Conservation (phyloP, 306 rosid species). For the Pueraria montana region DNA sequence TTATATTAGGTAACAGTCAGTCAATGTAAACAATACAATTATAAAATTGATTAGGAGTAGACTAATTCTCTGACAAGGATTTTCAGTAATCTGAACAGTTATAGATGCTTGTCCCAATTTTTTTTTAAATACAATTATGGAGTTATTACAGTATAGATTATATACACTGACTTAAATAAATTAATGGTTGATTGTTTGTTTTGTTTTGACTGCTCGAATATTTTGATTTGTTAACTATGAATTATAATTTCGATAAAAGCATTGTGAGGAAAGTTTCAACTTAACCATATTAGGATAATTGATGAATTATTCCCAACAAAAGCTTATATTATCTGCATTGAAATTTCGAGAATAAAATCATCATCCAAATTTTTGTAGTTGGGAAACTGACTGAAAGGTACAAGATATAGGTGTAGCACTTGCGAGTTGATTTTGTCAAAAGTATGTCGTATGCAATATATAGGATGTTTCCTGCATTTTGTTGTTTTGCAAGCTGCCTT, state of each 20-base stretch:
- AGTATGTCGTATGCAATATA: not conserved
- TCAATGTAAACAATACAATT: not conserved
- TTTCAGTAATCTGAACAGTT: not conserved
- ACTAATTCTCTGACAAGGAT: not conserved
- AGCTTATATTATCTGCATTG: slow-evolving; percentile 7
- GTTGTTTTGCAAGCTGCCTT: slow-evolving; percentile 20
- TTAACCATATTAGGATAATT: not conserved
- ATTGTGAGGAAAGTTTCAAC: not conserved
- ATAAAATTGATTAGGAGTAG: not conserved
- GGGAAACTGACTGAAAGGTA: slow-evolving; percentile 17
- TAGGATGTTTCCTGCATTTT: not conserved
- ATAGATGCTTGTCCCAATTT: not conserved
- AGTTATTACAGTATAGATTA: not conserved
- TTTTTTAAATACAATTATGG: not conserved
- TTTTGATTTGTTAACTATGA: not conserved
- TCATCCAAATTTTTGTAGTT: not conserved
- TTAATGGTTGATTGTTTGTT: not conserved
- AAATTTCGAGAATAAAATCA: slow-evolving; percentile 16
- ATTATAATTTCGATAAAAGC: not conserved
- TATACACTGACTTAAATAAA: not conserved
- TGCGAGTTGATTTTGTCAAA: slow-evolving; percentile 4
- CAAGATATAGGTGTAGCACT: not conserved
- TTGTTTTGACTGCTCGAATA: not conserved
- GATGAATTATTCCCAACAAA: not conserved
- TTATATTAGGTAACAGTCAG: not conserved